These are phyloP conservation scores for Melocanna baccifera DNA, from an alignment of 176 grass and related monocot species.

Conservation along the genomic window DNA sequence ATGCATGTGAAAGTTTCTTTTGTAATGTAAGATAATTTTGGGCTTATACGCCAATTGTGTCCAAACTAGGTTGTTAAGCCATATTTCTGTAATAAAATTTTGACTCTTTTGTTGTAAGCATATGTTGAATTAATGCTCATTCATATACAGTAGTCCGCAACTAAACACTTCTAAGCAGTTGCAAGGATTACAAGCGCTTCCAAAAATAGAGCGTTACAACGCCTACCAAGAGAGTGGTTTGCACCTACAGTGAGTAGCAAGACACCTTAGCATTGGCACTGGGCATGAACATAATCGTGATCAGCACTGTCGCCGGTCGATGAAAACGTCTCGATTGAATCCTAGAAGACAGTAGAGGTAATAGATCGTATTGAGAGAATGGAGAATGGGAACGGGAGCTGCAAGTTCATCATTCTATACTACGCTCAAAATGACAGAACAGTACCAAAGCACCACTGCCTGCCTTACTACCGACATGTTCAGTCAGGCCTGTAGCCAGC, in stretches of 20 bases:
- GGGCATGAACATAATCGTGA: background rate
- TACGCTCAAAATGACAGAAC: background rate
- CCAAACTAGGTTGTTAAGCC: too few species aligned
- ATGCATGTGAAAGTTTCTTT: too few species aligned
- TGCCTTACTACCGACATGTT: background rate
- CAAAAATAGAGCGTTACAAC: too few species aligned
- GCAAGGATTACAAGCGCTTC: too few species aligned
- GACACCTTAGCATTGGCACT: background rate
- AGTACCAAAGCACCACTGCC: background rate
- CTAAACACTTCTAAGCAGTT: too few species aligned
- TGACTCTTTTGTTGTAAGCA: too few species aligned
- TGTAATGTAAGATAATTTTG: too few species aligned
- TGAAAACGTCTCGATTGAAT: background rate
- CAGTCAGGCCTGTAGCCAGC: background rate
- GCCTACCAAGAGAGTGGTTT: background rate
- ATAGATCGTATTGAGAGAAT: background rate
- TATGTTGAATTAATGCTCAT: too few species aligned
- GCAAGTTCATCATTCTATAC: background rate
- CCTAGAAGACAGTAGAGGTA: background rate
- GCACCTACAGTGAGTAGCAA: background rate
- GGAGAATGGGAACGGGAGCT: background rate
- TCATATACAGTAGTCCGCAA: too few species aligned
- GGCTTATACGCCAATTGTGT: too few species aligned
- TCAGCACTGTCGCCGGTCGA: background rate
- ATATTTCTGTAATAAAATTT: too few species aligned